Conservation (phyloP, 257 asterid species). For the Solanum gracilifrons region DNA sequence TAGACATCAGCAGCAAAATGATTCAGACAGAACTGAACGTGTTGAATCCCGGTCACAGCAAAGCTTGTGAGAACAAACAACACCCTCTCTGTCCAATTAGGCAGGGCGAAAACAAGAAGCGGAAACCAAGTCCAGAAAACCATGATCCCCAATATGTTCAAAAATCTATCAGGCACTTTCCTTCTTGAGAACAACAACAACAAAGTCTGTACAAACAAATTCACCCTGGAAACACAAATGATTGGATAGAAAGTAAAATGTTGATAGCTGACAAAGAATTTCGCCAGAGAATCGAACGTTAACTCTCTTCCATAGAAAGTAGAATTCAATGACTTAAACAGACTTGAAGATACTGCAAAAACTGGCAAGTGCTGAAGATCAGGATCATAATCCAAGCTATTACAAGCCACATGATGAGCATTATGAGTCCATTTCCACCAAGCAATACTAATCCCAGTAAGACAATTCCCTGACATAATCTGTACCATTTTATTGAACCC, state of each 20-base stretch:
- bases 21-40: constrained; percentile 69
- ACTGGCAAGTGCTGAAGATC: constrained; percentile 87
- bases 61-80: constrained; percentile 51
- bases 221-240: constrained; percentile 52
- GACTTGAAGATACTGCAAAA: constrained; percentile 50
- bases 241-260: constrained; percentile 64
- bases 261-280: constrained; percentile 65
- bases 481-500: constrained; percentile 52
- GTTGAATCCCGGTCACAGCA: constrained; percentile 52
- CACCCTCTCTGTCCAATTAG: constrained; percentile 56
- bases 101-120: constrained; percentile 46
- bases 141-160: constrained; percentile 55
- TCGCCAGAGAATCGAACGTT: constrained; percentile 42
- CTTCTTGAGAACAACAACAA: constrained; percentile 50
- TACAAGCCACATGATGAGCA: constrained; percentile 74
- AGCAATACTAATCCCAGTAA: constrained; percentile 90
- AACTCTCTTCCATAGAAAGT: constrained; percentile 52
- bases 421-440: constrained; percentile 99
- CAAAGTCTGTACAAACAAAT: constrained; percentile 65
- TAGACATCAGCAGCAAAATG: constrained; percentile 73
- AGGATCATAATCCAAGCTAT: constrained; percentile 86
- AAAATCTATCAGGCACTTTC: constrained; percentile 49
- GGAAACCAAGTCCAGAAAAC: constrained; percentile 96
- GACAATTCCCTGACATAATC: constrained; percentile 64
- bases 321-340: constrained; percentile 46